A percentile compares a stretch with the other conserved stretches of the same genome.
Evolutionary conservation across 2,329 filamentous ascomycete genomes (phyloP).

Genomic region (Pseudocercospora vitis): DNA sequence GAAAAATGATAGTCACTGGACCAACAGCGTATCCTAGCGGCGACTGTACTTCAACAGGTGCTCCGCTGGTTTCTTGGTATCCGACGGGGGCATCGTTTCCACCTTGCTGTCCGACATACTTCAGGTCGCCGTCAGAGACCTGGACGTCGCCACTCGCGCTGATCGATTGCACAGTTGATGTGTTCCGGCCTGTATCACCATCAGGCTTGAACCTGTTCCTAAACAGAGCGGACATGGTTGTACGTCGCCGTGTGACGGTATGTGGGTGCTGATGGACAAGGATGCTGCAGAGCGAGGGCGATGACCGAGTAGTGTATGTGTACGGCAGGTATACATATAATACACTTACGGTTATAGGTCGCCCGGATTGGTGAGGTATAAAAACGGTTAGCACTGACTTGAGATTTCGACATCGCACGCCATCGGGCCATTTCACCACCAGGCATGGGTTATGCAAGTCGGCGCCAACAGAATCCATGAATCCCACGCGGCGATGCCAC

Average conservation of each 20-base stretch:
- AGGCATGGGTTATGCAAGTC: background rate
- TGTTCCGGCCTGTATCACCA: constrained; percentile 9
- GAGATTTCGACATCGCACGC: constrained; percentile 25
- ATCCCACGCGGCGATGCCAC: background rate
- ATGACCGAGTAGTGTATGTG: background rate
- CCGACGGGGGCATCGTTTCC: constrained; percentile 53
- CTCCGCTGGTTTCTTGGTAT: constrained; percentile 63
- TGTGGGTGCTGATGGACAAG: background rate
- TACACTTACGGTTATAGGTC: no score
- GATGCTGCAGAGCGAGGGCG: background rate
- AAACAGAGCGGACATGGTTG: constrained; percentile 18
- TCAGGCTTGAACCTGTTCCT: constrained; percentile 17
- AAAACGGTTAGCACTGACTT: background rate
- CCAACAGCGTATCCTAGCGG: constrained; percentile 62
- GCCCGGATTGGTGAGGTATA: background rate
- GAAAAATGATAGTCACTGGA: constrained; percentile 57
- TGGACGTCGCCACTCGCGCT: constrained; percentile 16
- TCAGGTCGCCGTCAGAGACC: constrained; percentile 43
- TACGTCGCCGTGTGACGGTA: background rate
- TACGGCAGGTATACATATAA: background rate
- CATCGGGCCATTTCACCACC: constrained; percentile 7
- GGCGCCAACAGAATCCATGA: constrained; percentile 1
- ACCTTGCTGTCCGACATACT: constrained; percentile 46
- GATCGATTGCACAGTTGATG: constrained; percentile 16
- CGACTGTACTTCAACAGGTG: constrained; percentile 59